Evolutionary conservation across 176 grass and related monocot genomes (phyloP).

Genomic region (Avena insularis): DNA sequence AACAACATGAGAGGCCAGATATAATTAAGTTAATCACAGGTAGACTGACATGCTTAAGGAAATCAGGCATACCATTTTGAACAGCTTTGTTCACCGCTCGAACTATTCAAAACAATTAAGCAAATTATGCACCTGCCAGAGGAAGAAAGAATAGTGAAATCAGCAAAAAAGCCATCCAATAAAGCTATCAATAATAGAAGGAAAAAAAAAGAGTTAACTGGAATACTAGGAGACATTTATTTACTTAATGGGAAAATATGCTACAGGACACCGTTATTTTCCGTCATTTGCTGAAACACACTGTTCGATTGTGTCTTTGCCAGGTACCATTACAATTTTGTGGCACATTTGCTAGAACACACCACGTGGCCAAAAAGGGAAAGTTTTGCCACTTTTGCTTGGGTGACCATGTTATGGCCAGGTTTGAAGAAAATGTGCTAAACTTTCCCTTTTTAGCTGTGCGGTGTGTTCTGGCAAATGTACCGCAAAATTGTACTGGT

Average conservation of each 20-base stretch:
- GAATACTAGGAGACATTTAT: background rate
- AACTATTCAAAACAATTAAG: background rate
- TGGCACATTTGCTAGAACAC: no score
- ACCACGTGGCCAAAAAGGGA: no score
- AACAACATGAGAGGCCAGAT: background rate
- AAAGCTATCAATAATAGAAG: background rate
- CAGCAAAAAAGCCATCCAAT: background rate
- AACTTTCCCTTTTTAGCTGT: no score
- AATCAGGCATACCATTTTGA: conserved; percentile 47
- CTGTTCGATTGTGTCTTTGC: no score
- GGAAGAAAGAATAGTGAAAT: conserved; percentile 32
- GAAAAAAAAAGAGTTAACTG: conserved; percentile 6
- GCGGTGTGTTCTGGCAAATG: no score
- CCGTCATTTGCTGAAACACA: no score
- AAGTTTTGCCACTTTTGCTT: no score
- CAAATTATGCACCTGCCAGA: conserved; percentile 22
- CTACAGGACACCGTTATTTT: no score
- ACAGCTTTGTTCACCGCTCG: background rate
- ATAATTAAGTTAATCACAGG: background rate
- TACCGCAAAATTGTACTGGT: no score
- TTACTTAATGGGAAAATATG: background rate
- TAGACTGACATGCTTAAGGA: background rate
- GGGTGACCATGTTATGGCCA: no score
- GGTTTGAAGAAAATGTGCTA: no score
- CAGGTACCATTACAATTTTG: no score